phyloP scores from a whole-genome alignment of 176 grass and related monocot species.

The Triticum urartu region DNA sequence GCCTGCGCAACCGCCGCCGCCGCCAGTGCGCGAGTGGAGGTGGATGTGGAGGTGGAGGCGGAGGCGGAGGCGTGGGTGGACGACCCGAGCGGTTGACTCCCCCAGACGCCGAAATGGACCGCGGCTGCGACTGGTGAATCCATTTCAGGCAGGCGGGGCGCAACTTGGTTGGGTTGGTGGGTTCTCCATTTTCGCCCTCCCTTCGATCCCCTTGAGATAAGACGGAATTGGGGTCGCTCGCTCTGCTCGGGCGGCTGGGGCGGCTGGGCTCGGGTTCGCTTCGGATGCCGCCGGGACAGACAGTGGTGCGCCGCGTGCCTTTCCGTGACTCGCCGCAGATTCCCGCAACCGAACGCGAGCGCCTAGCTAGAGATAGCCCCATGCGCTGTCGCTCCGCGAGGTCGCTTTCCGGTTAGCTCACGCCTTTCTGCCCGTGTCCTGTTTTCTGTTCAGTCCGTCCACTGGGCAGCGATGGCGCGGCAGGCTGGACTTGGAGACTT shows the following conservation, averaged over 20 bases:
- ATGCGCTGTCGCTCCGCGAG: too few species aligned
- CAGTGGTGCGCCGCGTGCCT: not conserved
- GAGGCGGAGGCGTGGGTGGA: constrained; percentile 21
- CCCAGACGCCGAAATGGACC: constrained; percentile 23
- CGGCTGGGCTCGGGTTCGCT: not conserved
- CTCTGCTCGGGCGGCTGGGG: too few species aligned
- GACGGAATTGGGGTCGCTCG: constrained; percentile 6
- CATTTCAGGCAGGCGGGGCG: constrained; percentile 17
- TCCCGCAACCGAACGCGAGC: too few species aligned
- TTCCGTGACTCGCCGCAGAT: not conserved
- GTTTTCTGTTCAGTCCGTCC: not conserved
- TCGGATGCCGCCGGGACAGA: not conserved
- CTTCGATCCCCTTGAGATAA: not conserved
- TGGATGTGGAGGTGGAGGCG: constrained; percentile 20
- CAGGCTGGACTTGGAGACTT: not conserved
- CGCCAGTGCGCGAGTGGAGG: constrained; percentile 3
- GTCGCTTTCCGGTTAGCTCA: not conserved
- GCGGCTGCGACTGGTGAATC: not conserved
- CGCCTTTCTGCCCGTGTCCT: not conserved
- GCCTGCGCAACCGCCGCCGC: not conserved
- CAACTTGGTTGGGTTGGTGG: not conserved
- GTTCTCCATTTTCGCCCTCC: not conserved
- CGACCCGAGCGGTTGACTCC: constrained; percentile 24
- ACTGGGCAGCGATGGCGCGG: not conserved
- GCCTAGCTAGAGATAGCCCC: too few species aligned